Evolutionary conservation across 768 basidiomycete species (phyloP).

Genomic region (Pisolithus orientalis): DNA sequence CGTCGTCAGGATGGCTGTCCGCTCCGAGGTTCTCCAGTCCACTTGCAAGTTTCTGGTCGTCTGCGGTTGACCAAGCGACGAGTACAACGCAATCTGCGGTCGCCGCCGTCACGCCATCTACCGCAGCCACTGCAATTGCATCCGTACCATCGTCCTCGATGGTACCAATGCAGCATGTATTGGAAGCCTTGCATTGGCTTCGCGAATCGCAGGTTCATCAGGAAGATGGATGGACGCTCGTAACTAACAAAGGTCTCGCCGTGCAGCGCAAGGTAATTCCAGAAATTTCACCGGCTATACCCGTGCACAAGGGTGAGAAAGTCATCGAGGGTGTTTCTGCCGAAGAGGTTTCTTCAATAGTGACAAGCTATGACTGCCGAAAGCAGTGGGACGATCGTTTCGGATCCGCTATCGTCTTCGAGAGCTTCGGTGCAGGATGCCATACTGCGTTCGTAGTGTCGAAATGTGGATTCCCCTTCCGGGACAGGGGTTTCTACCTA

Average conservation of each 20-base stretch:
- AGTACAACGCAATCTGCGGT: conserved; percentile 72
- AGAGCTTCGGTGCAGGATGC: conserved; percentile 72
- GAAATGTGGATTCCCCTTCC: conserved; percentile 84
- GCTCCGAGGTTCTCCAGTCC: conserved; percentile 67
- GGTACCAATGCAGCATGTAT: conserved; percentile 70
- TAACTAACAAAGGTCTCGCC: conserved; percentile 70
- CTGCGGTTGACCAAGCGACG: conserved; percentile 68
- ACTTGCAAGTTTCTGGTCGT: conserved; percentile 65
- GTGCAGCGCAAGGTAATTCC: conserved; percentile 72
- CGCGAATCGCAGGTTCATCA: conserved; percentile 61
- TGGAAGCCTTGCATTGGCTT: conserved; percentile 78
- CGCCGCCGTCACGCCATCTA: conserved; percentile 62
- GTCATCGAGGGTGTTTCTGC: conserved; percentile 92
- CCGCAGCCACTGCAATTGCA: conserved; percentile 32
- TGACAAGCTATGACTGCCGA: conserved; percentile 64
- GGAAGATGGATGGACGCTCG: conserved; percentile 65
- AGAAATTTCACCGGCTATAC: conserved; percentile 72
- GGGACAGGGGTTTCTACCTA: conserved; percentile 81
- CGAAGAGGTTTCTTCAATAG: conserved; percentile 76
- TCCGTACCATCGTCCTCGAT: conserved; percentile 48
- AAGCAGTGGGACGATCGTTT: conserved; percentile 86
- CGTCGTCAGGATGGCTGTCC: conserved; percentile 41
- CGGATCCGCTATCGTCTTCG: conserved; percentile 60
- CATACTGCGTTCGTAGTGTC: conserved; percentile 66
- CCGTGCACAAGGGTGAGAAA: conserved; percentile 82